phyloP scores from a whole-genome alignment of 179 eudicot genomes.

The Spinacia oleracea region DNA sequence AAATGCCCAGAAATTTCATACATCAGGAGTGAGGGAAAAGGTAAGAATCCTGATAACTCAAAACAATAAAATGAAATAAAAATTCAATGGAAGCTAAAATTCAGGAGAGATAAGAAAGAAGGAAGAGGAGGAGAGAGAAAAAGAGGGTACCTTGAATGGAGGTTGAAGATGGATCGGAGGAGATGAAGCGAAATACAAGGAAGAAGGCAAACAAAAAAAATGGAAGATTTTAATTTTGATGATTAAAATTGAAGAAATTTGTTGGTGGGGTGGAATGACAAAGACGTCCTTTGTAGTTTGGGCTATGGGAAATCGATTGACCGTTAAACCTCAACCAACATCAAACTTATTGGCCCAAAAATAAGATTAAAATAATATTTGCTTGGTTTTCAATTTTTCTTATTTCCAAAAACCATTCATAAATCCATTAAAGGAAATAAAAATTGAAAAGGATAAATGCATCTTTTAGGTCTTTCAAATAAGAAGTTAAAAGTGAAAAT shows the following conservation, averaged over 20 bases:
- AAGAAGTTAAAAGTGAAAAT: no score
- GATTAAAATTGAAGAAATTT: conserved; percentile 24
- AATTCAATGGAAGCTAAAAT: neutral
- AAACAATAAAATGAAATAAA: neutral
- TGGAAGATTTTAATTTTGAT: neutral
- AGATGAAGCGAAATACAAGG: conserved; percentile 29
- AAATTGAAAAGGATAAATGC: no score
- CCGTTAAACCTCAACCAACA: conserved; percentile 41
- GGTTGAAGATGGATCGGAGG: conserved; percentile 25
- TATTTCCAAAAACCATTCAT: no score
- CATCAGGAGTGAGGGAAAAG: neutral
- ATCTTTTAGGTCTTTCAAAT: no score
- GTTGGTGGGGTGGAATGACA: conserved; percentile 18
- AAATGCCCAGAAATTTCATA: conserved; percentile 6
- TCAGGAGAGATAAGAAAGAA: neutral
- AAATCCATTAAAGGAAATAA: no score
- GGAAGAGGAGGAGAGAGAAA: conserved; percentile 2
- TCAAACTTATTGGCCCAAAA: conserved; percentile 4
- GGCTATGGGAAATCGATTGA: conserved; percentile 24
- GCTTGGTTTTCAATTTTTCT: neutral
- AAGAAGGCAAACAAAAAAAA: neutral
- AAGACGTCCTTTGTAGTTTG: conserved; percentile 22
- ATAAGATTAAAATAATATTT: neutral
- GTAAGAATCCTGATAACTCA: conserved; percentile 11
- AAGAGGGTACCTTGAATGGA: conserved; percentile 28